Conservation (phyloP, 1,284 basidiomycete species). For the Stygiomarasmius scandens region DNA sequence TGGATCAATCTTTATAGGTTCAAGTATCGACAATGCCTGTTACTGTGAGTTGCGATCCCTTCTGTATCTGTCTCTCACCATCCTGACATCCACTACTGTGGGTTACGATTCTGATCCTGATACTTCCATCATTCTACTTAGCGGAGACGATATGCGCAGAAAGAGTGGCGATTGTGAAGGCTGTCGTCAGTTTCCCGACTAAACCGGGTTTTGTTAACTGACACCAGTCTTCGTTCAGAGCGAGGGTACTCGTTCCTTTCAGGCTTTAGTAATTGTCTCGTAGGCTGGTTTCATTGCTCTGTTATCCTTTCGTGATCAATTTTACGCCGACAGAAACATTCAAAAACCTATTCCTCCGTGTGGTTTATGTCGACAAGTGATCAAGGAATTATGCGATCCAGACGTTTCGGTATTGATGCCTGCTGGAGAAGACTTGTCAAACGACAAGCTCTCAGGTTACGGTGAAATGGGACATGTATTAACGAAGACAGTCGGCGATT, state of each 20-base stretch:
- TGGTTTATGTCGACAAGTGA: slow-evolving; percentile 89
- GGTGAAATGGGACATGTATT: not conserved
- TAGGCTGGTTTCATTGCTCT: slow-evolving; percentile 34
- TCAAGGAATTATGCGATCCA: slow-evolving; percentile 85
- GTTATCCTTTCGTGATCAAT: not conserved
- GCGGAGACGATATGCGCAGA: slow-evolving; percentile 87
- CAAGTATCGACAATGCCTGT: slow-evolving; percentile 90
- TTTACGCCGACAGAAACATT: slow-evolving; percentile 11
- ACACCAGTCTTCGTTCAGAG: slow-evolving; percentile 52
- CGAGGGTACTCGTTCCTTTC: slow-evolving; percentile 68
- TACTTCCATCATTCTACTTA: slow-evolving; percentile 63
- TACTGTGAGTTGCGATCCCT: slow-evolving; percentile 57
- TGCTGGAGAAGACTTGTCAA: slow-evolving; percentile 35
- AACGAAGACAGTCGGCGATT: not conserved
- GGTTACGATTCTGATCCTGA: slow-evolving; percentile 2
- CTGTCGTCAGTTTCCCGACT: slow-evolving; percentile 58
- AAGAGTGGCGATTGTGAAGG: slow-evolving; percentile 85
- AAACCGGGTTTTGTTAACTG: slow-evolving; percentile 5
- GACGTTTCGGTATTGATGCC: slow-evolving; percentile 81
- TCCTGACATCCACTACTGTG: slow-evolving; percentile 1
- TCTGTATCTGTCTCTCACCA: not conserved
- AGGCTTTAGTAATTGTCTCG: slow-evolving; percentile 77
- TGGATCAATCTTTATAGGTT: slow-evolving; percentile 77
- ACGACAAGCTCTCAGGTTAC: too few species aligned
- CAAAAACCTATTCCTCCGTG: slow-evolving; percentile 70